These are phyloP conservation scores for Suillus spraguei DNA, from an alignment of 768 basidiomycete species.

Conservation along the genomic window DNA sequence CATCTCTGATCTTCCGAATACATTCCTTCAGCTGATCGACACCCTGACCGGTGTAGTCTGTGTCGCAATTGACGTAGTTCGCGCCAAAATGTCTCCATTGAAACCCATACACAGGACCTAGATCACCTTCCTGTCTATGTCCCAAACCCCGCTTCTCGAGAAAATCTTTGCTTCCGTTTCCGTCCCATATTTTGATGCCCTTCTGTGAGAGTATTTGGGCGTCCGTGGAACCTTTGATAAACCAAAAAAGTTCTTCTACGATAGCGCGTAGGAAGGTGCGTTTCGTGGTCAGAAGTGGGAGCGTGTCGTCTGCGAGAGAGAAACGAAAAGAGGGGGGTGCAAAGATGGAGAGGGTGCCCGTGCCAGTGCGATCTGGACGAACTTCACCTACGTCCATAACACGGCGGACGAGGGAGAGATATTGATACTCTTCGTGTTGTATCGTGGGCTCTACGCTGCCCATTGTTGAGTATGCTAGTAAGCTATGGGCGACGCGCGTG, in stretches of 20 bases:
- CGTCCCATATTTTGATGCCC: constrained; percentile 97
- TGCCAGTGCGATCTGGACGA: constrained; percentile 92
- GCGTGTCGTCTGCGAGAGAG: constrained; percentile 69
- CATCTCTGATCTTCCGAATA: constrained; percentile 88
- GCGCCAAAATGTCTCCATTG: constrained; percentile 98
- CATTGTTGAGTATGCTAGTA: constrained; percentile 6
- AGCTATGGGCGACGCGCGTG: background rate
- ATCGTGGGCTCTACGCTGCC: constrained; percentile 6
- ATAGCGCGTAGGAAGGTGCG: constrained; percentile 92
- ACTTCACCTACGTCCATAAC: constrained; percentile 76
- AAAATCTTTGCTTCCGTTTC: constrained; percentile 89
- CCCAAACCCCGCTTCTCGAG: constrained; percentile 83
- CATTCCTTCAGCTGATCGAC: constrained; percentile 92
- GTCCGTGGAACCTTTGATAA: constrained; percentile 84
- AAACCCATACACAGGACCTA: constrained; percentile 97
- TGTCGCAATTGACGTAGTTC: constrained; percentile 71
- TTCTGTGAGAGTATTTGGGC: constrained; percentile 72
- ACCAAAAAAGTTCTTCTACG: constrained; percentile 94
- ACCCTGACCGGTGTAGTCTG: constrained; percentile 79
- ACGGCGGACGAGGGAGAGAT: constrained; percentile 77
- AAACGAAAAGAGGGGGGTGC: constrained; percentile 91
- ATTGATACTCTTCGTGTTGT: constrained; percentile 85
- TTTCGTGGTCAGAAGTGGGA: constrained; percentile 95
- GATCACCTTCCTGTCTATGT: constrained; percentile 85
- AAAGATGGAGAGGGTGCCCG: constrained; percentile 90